phyloP scores from a whole-genome alignment of 805 yeast species.

The Candida chilensis region DNA sequence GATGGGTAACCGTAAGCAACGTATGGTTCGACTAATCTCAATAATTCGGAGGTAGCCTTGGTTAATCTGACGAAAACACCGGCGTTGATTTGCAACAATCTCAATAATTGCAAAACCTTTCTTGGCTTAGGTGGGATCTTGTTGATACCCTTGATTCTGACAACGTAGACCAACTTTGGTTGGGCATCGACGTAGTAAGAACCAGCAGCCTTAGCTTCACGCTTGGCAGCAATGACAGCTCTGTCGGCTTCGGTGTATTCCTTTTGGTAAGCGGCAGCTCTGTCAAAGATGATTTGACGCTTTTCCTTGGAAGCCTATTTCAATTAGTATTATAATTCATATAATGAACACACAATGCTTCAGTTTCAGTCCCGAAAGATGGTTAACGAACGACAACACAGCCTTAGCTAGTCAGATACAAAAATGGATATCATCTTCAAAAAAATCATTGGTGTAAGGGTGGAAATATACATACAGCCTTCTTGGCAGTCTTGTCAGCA shows the following conservation, averaged over 20 bases:
- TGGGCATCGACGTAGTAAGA: slow-evolving; percentile 94
- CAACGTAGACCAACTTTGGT: slow-evolving; percentile 88
- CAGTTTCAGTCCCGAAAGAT: slow-evolving; percentile 78
- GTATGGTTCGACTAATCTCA: slow-evolving; percentile 93
- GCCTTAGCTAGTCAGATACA: slow-evolving; percentile 60
- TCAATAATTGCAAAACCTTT: slow-evolving; percentile 91
- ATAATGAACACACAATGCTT: too few species aligned
- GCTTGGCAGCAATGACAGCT: slow-evolving; percentile 77
- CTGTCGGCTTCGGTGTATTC: slow-evolving; percentile 93
- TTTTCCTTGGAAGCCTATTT: slow-evolving; percentile 32
- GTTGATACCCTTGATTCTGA: slow-evolving; percentile 99
- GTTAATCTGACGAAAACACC: slow-evolving; percentile 93
- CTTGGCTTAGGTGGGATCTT: slow-evolving; percentile 99
- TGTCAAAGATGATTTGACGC: slow-evolving; percentile 72
- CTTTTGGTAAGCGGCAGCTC: slow-evolving; percentile 94
- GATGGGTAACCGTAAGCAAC: slow-evolving; percentile 97
- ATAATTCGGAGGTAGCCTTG: slow-evolving; percentile 90
- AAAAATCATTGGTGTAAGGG: slow-evolving; percentile 1
- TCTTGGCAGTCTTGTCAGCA: slow-evolving; percentile 71
- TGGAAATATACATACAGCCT: slow-evolving; percentile 59
- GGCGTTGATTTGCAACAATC: slow-evolving; percentile 89
- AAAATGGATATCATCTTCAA: slow-evolving; percentile 44
- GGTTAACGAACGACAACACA: slow-evolving; percentile 73
- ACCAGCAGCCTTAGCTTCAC: slow-evolving; percentile 91
- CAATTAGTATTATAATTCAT: too few species aligned